These are phyloP conservation scores for Epichloe uncinata DNA, from an alignment of 2,329 filamentous ascomycete genomes.

Conservation along the genomic window DNA sequence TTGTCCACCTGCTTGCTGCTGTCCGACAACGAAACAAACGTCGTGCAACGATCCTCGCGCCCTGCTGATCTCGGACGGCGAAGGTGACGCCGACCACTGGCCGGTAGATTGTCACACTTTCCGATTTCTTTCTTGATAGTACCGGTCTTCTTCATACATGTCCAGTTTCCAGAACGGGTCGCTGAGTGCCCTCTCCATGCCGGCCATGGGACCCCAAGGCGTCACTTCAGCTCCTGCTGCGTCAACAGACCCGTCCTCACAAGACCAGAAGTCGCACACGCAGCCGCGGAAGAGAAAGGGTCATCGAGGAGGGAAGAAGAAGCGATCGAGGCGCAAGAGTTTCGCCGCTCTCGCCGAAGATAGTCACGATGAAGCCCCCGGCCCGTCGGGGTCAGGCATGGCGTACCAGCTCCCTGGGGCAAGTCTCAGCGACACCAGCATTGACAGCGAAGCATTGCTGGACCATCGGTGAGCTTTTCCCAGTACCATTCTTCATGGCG, in stretches of 20 bases:
- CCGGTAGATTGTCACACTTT: not conserved
- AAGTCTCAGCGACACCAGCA: conserved; percentile 68
- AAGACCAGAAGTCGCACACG: conserved; percentile 7
- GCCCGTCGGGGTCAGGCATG: conserved; percentile 27
- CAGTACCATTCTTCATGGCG: too few relatives aligned
- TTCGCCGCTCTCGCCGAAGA: conserved; percentile 57
- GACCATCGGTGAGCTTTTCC: conserved; percentile 57
- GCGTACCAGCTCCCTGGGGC: conserved; percentile 37
- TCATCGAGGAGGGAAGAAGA: conserved; percentile 67
- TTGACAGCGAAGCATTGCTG: conserved; percentile 77
- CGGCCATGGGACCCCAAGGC: conserved; percentile 7
- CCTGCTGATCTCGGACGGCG: not conserved
- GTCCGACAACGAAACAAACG: not conserved
- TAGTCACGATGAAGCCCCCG: conserved; percentile 23
- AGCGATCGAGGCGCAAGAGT: conserved; percentile 62
- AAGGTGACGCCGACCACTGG: not conserved
- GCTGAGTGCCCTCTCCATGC: conserved; percentile 8
- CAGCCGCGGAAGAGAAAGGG: conserved; percentile 50
- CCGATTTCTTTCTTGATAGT: not conserved
- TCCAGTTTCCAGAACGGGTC: conserved; percentile 20
- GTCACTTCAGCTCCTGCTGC: conserved; percentile 6
- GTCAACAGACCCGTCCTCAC: not conserved
- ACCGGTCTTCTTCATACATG: conserved; percentile 10
- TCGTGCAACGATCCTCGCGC: not conserved
- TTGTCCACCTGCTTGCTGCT: not conserved